Evolutionary conservation across 2,329 filamentous ascomycete species (phyloP), one percentile per base, ranked within the genome.

Genomic region (Alternaria solani): DNA sequence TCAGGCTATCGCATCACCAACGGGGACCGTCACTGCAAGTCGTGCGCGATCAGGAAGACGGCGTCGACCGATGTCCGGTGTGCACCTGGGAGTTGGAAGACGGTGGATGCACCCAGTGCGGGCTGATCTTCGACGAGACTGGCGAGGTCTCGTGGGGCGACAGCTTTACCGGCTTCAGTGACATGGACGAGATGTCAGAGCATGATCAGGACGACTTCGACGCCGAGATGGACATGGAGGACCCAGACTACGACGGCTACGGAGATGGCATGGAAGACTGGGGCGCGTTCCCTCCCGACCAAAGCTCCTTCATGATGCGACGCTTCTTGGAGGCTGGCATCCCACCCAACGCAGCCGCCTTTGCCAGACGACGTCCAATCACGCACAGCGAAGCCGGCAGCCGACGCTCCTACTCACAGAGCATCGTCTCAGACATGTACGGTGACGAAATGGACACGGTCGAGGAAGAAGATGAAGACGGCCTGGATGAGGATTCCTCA

Each of bases 1-100:
- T 89, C 74, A 81, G 78, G 47, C 68, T 70, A 44, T 57, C 66
- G 14, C 66, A 59, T 14, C 67, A 63, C 28, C 57, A 60, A 59
- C 55, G 61, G 49, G 62, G 69, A 28, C 64, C 72, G 52, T 62
- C 72, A n/a, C 59, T 79, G 38, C 59, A 78, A 66, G 67, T 85
- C 12, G 79, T 88, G 36, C 78, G 82, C 47, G 88, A 90, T 65
- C 78, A 83, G 34, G 83, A 84, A 70, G 88, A 91, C 71, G 84
- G 85, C 34, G 84, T 90, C 18, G 79, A 85, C 55, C 83, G 88
- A 64, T 91, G 89, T 72, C 88, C 88, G 2, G 64, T 79, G 3
- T 91, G 89, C 75, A 77, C 82, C 8, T 86, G 85, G 83, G 89
- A 91, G 74, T 79, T 91, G 47, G 86, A 88, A 70, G 87, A 88